Base-by-base conservation (phyloP, 495 filamentous ascomycete species). In the Tricharina praecox region DNA sequence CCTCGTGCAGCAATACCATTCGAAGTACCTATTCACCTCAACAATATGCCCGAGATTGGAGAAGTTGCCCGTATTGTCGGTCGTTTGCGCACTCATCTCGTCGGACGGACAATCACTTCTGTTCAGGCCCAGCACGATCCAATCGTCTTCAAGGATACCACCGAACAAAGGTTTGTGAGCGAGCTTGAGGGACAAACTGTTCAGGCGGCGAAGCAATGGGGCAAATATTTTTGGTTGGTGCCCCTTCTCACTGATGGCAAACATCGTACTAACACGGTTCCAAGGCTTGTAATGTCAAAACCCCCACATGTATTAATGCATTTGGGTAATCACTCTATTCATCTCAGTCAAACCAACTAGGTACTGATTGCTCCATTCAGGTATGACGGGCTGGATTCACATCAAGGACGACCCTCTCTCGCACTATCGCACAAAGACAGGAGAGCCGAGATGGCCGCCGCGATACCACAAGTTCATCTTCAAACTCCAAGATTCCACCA, bases 231-330 rank as follows among this genome's bases (percentile, higher is more conserved):
- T 61, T 97, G 90, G 81, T 74, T 51, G 21, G 63, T 51, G 3
- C 3, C 24, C 21, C n/a, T n/a, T n/a, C n/a, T n/a, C n/a, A n/a
- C n/a, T n/a, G n/a, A n/a, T n/a, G n/a, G n/a, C n/a, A n/a, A n/a
- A n/a, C n/a, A n/a, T n/a, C n/a, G n/a, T n/a, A n/a, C n/a, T n/a
- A n/a, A n/a, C n/a, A n/a, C n/a, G n/a, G n/a, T 32, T 32, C 7
- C 5, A 39, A 68, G 66, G 71, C 56, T 73, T 40, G 62, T 65
- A 5, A 61, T 74, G 33, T 62, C 68, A 23, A 55, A 55, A 4
- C 72, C 85, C 18, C 90, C 90, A 0, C 90, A 97, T 60, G 72
- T 78, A 0, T 73, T 96, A 21, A 82, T 94, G 77, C 88, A 97
- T 63, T 79, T 93, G 50, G 87, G 86, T 40, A 95, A 86, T 80